These are phyloP conservation scores for Leccinum pallidistipes DNA, from an alignment of 1,284 basidiomycete genomes.

Conservation along the genomic window DNA sequence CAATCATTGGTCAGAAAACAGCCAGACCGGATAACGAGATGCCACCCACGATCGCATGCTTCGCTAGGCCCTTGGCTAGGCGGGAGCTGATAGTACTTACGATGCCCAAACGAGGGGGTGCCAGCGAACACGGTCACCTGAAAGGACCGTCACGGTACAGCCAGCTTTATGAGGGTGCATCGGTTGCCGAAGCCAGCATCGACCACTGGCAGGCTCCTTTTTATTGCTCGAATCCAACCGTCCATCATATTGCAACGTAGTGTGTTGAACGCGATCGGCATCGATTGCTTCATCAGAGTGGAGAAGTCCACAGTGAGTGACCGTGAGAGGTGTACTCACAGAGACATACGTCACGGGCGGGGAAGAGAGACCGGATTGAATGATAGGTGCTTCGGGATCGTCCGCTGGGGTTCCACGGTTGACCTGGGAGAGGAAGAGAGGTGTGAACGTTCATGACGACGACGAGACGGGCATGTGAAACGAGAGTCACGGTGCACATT, in stretches of 20 bases:
- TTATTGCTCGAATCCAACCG: constrained; percentile 89
- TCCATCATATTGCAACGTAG: constrained; percentile 99
- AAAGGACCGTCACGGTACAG: constrained; percentile 88
- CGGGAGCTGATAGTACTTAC: constrained; percentile 98
- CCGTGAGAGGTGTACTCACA: constrained; percentile 99
- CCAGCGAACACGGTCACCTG: constrained; percentile 60
- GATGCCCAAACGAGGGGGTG: constrained; percentile 90
- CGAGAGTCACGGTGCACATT: constrained; percentile 58
- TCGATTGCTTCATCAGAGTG: constrained; percentile 74
- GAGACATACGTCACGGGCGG: constrained; percentile 91
- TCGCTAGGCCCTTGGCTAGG: constrained; percentile 89
- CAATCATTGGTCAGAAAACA: constrained; percentile 2
- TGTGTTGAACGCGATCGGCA: constrained; percentile 86
- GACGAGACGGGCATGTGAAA: background rate
- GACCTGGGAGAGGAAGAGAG: constrained; percentile 55
- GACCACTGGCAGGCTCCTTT: constrained; percentile 66
- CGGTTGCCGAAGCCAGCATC: constrained; percentile 82
- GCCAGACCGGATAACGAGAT: background rate
- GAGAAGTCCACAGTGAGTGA: constrained; percentile 83
- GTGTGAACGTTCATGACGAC: background rate
- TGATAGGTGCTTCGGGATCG: constrained; percentile 89
- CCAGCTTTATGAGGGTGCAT: constrained; percentile 91
- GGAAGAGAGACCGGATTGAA: constrained; percentile 84
- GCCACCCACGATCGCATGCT: constrained; percentile 82
- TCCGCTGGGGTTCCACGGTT: constrained; percentile 84